These are phyloP conservation scores for Zygoascus meyerae DNA, from an alignment of 1,139 yeast species.

Conservation along the genomic window DNA sequence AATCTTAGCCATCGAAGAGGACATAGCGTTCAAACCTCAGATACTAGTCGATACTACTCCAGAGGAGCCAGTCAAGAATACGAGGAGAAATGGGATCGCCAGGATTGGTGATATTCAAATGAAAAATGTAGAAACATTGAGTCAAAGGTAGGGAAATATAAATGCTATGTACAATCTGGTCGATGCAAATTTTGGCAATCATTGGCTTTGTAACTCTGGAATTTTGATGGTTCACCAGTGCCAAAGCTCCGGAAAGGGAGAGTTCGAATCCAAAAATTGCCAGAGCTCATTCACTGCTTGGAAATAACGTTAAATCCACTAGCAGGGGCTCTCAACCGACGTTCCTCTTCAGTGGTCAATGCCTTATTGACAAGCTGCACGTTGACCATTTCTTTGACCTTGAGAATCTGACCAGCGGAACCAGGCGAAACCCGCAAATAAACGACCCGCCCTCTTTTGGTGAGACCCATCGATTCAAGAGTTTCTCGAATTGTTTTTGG, in stretches of 20 bases:
- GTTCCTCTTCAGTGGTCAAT: slow-evolving; percentile 29
- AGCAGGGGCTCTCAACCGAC: slow-evolving; percentile 28
- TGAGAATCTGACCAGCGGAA: slow-evolving; percentile 77
- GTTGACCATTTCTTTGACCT: slow-evolving; percentile 81
- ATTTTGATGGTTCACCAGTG: no score
- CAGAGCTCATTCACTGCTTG: neutral
- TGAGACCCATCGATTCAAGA: slow-evolving; percentile 67
- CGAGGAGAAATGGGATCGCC: no score
- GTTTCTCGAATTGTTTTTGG: slow-evolving; percentile 65
- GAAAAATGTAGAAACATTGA: no score
- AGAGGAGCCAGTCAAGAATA: slow-evolving; percentile 2
- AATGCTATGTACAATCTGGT: no score
- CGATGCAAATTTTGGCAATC: no score
- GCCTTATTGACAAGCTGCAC: slow-evolving; percentile 64
- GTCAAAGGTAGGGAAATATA: no score
- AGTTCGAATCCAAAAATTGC: no score
- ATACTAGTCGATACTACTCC: slow-evolving; percentile 2
- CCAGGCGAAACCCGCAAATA: slow-evolving; percentile 72
- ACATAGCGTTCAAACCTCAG: neutral
- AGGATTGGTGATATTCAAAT: no score
- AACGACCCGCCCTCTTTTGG: slow-evolving; percentile 64
- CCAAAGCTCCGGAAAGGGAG: no score
- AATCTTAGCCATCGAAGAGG: neutral
- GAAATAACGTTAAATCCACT: slow-evolving; percentile 24
- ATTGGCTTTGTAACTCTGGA: no score